Evolutionary conservation across 139 green algal genomes (phyloP).

Genomic region (Chlorella sp.): DNA sequence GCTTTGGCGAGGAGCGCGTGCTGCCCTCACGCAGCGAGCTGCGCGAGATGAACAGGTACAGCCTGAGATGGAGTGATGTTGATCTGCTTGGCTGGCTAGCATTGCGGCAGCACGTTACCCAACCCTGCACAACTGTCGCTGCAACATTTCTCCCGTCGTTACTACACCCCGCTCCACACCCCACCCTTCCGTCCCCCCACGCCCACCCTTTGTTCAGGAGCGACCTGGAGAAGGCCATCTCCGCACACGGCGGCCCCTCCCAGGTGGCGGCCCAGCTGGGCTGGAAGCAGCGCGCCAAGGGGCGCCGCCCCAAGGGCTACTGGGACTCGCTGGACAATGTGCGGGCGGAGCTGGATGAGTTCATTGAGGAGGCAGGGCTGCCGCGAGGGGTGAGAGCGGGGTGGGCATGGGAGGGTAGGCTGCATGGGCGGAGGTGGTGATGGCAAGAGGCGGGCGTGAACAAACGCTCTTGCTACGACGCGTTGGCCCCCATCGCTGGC

Average conservation of each 20-base stretch:
- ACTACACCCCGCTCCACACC: too few relatives aligned
- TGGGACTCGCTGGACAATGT: conserved; percentile 66
- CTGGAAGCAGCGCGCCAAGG: conserved; percentile 52
- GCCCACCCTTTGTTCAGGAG: conserved; percentile 26
- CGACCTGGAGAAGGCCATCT: conserved; percentile 66
- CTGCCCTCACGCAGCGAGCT: conserved; percentile 54
- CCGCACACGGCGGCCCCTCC: conserved; percentile 54
- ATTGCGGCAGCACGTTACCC: too few relatives aligned
- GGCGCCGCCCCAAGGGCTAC: conserved; percentile 55
- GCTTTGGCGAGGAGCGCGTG: conserved; percentile 42
- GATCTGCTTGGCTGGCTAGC: too few relatives aligned
- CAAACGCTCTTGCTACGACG: too few relatives aligned
- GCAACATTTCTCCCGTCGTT: too few relatives aligned
- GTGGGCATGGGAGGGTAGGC: not conserved
- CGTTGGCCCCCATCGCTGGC: too few relatives aligned
- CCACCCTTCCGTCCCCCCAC: not conserved
- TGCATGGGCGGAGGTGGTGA: too few relatives aligned
- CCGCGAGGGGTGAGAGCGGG: not conserved
- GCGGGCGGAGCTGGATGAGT: conserved; percentile 56
- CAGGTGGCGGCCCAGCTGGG: conserved; percentile 58
- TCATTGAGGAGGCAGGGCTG: conserved; percentile 52
- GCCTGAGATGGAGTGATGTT: too few relatives aligned
- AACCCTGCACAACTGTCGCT: too few relatives aligned
- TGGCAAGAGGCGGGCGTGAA: too few relatives aligned
- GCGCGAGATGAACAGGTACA: conserved; percentile 37